Percentiles rank a stretch among this genome's conserved stretches.
Conservation (phyloP, 768 basidiomycete species). For the Amanita pseudoporphyria region DNA sequence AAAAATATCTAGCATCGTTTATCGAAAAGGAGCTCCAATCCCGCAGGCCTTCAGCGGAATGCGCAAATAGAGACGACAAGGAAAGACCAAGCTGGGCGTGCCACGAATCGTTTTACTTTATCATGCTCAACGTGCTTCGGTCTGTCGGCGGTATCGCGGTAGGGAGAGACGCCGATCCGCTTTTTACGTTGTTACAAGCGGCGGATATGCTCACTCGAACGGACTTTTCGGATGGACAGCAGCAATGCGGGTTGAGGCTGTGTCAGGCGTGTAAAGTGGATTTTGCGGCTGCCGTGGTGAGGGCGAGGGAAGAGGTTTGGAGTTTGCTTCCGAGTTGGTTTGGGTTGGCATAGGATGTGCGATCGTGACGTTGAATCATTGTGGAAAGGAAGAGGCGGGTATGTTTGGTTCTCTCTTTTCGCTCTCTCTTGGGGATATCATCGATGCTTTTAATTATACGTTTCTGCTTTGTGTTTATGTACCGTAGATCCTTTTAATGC, state of each 20-base stretch:
- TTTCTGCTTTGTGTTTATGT: too few species aligned
- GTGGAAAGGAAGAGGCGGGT: neutral
- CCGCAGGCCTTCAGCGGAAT: constrained; percentile 38
- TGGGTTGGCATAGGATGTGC: constrained; percentile 26
- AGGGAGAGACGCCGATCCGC: constrained; percentile 66
- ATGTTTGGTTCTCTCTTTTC: too few species aligned
- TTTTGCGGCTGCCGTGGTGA: constrained; percentile 38
- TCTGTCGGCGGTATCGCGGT: constrained; percentile 61
- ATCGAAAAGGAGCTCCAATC: constrained; percentile 44
- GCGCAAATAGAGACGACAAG: constrained; percentile 29
- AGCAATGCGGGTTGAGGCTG: constrained; percentile 30
- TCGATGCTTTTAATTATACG: too few species aligned
- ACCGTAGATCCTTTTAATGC: too few species aligned
- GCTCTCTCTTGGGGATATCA: too few species aligned
- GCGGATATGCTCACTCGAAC: constrained; percentile 63
- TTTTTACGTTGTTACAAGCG: constrained; percentile 60
- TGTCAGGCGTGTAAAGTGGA: constrained; percentile 26
- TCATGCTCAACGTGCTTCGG: constrained; percentile 64
- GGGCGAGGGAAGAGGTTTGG: constrained; percentile 57
- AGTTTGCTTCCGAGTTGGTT: constrained; percentile 54
- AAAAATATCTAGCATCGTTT: constrained; percentile 53
- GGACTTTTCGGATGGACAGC: constrained; percentile 55
- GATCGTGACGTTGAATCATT: neutral
- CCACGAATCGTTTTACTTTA: constrained; percentile 64
- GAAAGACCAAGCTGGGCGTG: constrained; percentile 33